Base-by-base conservation (phyloP, 208 protist species). In the Acanthamoeba lenticulata region DNA sequence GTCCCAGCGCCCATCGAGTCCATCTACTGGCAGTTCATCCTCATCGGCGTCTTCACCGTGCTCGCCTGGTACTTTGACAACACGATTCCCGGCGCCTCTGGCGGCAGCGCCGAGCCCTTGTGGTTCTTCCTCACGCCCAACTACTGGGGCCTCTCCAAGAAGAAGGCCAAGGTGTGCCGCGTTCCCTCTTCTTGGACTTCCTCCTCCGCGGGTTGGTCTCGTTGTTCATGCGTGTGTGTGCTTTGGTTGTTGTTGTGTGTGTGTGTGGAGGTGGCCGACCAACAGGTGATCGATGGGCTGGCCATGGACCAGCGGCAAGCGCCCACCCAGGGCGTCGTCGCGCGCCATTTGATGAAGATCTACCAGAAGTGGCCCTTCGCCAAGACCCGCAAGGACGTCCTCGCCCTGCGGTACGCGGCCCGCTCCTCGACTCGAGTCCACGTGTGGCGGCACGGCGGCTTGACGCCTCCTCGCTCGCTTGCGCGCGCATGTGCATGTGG, bases 101-200 rank as follows among this genome's bases (percentile, higher is more conserved):
- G 77, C 27, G 95, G 95, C 42, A 90, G 36, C 27, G 44, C 93
- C 1, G 21, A 93, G 44, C 94, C 94, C 34, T 74, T 94, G n/a
- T 96, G 81, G 34, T 96, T 96, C 47, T 94, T 95, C 47, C 21
- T 95, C 11, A 21, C 90, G 1, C 95, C 95, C 34, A 47, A 36
- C 0, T 96, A 95, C 88, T 96, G 95, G 95, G 95, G 95, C 29
- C n/a, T 91, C n/a, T 45, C 45, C 32, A 11, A 52, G 6, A 86
- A 57, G 47, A 86, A 47, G 34, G 44, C 77, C 42, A 86, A 86
- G 44, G 40, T 55, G 29, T 52, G 9, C 45, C 5, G 45, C 45
- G 5, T 52, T 52, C 9, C 9, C 45, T 52, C 45, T 52, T 52
- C 9, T 15, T 52, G 45, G n/a, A n/a, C n/a, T n/a, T n/a, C n/a